These are phyloP conservation scores for Beauveria bassiana DNA, from an alignment of 2,329 filamentous ascomycete genomes.

Conservation along the genomic window DNA sequence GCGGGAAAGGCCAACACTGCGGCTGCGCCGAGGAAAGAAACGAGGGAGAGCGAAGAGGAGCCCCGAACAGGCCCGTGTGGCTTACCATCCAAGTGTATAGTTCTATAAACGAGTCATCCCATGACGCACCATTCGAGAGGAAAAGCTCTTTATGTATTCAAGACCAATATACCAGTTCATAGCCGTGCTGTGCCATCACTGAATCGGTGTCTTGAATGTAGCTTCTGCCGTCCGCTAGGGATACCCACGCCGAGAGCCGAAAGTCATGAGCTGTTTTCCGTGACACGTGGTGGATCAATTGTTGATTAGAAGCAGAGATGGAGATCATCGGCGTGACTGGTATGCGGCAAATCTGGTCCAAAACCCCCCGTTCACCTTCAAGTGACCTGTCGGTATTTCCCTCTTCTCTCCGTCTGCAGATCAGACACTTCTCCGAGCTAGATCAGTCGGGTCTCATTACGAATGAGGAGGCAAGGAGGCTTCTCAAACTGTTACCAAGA, in stretches of 20 bases:
- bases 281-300: background rate
- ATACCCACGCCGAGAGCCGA: background rate
- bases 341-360: background rate
- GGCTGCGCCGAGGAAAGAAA: constrained; percentile 14
- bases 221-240: background rate
- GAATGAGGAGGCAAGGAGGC: background rate
- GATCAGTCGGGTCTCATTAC: background rate
- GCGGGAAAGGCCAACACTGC: constrained; percentile 15
- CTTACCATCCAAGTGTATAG: constrained; percentile 64
- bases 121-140: constrained; percentile 9
- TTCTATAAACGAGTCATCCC: constrained; percentile 40
- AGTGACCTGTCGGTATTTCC: background rate
- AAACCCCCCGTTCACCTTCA: background rate
- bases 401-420: background rate
- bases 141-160: constrained; percentile 1
- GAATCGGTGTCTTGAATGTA: too few species aligned
- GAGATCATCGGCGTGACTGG: background rate
- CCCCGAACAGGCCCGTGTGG: constrained; percentile 66
- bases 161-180: background rate
- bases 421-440: background rate
- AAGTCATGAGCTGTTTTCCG: too few species aligned
- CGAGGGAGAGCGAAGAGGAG: constrained; percentile 34
- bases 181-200: too few species aligned
- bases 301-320: background rate
- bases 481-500: background rate